These are phyloP conservation scores for Picea mariana DNA, from an alignment of 83 land plant genomes.

Conservation along the genomic window DNA sequence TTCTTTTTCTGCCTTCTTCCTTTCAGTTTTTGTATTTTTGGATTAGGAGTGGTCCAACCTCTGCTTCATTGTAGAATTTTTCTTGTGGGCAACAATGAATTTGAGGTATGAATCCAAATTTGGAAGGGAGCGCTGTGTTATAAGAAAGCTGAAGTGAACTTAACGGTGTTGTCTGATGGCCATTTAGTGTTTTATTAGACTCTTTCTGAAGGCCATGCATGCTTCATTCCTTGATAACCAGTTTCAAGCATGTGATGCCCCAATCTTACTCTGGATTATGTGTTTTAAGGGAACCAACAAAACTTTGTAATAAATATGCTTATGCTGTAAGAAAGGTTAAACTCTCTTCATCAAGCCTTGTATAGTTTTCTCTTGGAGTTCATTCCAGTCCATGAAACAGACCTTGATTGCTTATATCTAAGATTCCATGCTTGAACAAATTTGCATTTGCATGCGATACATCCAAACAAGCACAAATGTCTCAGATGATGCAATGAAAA, in stretches of 20 bases:
- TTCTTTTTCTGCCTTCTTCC: neutral
- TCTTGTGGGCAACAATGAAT: neutral
- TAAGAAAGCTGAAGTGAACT: neutral
- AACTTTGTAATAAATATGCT: neutral
- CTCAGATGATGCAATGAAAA: no score
- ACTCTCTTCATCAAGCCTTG: neutral
- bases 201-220: neutral
- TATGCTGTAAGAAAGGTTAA: neutral
- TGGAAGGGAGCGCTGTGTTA: neutral
- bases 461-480: no score
- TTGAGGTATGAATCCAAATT: neutral
- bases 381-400: no score
- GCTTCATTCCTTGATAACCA: neutral
- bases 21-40: no score
- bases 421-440: no score
- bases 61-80: neutral
- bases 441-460: no score
- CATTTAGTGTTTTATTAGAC: neutral
- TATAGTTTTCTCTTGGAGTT: neutral
- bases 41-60: neutral
- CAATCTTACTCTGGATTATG: neutral
- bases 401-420: no score
- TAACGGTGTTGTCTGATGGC: neutral
- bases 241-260: neutral
- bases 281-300: neutral